Evolutionary conservation across 352 stramenopile genomes (phyloP), one percentile per base, ranked within the genome.

Genomic region (Phytophthora rubi): DNA sequence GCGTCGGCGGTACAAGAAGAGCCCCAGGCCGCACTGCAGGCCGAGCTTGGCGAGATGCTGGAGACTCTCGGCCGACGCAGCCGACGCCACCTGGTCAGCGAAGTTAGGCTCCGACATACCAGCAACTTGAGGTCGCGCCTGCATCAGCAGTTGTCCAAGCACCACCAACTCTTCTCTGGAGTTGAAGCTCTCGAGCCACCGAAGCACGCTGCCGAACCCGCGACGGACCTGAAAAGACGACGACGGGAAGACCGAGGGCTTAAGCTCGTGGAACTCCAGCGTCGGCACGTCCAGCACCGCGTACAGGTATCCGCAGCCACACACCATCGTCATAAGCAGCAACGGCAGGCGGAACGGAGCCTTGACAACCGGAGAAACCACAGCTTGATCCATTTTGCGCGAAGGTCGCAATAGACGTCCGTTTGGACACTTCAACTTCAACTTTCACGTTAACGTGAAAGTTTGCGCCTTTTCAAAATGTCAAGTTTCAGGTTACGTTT

Each of bases 171-270:
- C 76, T 32, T 90, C 65, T 15, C 62, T 45, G 1, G 75, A 69
- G 35, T 77, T 73, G 9, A 88, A 60, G 35, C 75, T 80, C 65
- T 92, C 84, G 13, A 90, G 61, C 84, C 82, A 92, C 13, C 74
- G 81, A 15, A 89, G 42, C 6, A 85, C 80, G 33, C 70, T 75
- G 54, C 80, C 68, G 51, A 90, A 92, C 21, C 84, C 80, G 7
- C 53, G 67, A 18, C 79, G 81, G 4, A 67, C 60, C 37, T 77
- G 72, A 47, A 89, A 82, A 4, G 53, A 61, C 12, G 53, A 32
- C n/a, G 66, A 64, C 7, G 80, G 53, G 49, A 76, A 70, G 66
- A 67, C 49, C 26, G 59, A 18, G 13, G 56, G 28, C 23, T 69
- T 61, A 6, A 89, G 65, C 44, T 81, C 51, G 15, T 76, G 59